Base-by-base conservation (phyloP, 768 basidiomycete genomes). In the Termitomyces sp. region DNA sequence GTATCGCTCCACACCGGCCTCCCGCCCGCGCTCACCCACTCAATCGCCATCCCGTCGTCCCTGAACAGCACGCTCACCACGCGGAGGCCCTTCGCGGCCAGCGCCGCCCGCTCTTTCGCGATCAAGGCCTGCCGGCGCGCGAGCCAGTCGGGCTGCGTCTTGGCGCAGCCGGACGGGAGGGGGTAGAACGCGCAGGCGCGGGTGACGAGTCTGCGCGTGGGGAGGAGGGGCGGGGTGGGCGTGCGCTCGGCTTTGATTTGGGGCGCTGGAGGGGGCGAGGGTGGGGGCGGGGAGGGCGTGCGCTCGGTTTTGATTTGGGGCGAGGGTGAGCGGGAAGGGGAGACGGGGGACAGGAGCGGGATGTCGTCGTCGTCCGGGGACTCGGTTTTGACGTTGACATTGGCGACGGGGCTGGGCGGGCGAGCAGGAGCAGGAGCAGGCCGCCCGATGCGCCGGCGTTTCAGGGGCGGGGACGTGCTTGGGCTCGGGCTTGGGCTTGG, bases 1-100 rank as follows among this genome's bases (percentile, higher is more conserved):
- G 66, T 62, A 52, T 75, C 74, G 2, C 68, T 69, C 74, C 74
- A 75, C 4, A 75, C 71, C 1, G 72, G 71, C n/a, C n/a, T n/a
- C n/a, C n/a, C n/a, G 1, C 67, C 59, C 10, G 62, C 10, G 43
- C 70, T 73, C 48, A 51, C 61, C 74, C 74, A 75, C 63, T 75
- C 74, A 24, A 75, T 72, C 0, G 72, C 71, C 44, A 75, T 66
- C 2, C 72, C 72, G 39, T 73, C 74, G 24, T 73, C 74, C 46
- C 74, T 58, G 20, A 68, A 63, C 1, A 68, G 39, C 9, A 65
- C 65, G 34, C 64, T 73, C 10, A 39, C 64, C 54, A 58, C 68
- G 48, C 55, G 65, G 30, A 74, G 61, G 4, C 69, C 69, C 5
- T 10, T 24, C 48, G n/a, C 48, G 45, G 13, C n/a, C n/a, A 74